Evolutionary conservation across 2,329 filamentous ascomycete species (phyloP).

Genomic region (Botryotinia calthae): DNA sequence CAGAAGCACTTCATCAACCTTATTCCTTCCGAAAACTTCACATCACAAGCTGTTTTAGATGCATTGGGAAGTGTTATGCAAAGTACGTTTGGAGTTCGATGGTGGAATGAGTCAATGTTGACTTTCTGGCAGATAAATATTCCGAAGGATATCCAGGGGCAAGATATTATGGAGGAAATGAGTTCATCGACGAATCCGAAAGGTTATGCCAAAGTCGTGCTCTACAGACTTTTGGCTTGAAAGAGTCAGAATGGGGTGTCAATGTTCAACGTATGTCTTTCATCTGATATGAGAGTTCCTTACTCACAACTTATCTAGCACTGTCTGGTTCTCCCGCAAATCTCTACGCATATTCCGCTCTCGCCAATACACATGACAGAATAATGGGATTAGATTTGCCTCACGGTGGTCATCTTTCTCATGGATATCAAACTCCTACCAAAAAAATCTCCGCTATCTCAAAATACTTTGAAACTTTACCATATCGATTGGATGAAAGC

Average conservation of each 20-base stretch:
- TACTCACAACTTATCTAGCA: conserved; percentile 33
- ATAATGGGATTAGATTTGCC: conserved; percentile 97
- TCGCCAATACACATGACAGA: conserved; percentile 89
- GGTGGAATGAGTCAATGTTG: conserved; percentile 42
- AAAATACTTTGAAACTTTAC: conserved; percentile 98
- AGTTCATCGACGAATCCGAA: conserved; percentile 91
- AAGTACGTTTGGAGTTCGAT: conserved; percentile 53
- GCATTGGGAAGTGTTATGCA: conserved; percentile 93
- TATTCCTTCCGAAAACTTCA: conserved; percentile 94
- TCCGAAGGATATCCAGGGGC: conserved; percentile 97
- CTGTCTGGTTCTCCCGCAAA: conserved; percentile 63
- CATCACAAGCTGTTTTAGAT: conserved; percentile 87
- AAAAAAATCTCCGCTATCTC: conserved; percentile 98
- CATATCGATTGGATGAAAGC: conserved; percentile 85
- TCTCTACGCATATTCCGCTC: conserved; percentile 83
- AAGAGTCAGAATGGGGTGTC: conserved; percentile 88
- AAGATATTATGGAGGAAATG: conserved; percentile 94
- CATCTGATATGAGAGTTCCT: neutral
- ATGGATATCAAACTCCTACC: conserved; percentile 93
- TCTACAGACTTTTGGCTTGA: conserved; percentile 79
- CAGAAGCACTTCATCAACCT: conserved; percentile 99
- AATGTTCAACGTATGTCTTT: conserved; percentile 76
- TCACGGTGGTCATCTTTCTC: conserved; percentile 91
- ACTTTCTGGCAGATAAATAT: conserved; percentile 73
- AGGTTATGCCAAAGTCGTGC: conserved; percentile 86